Evolutionary conservation across 768 basidiomycete species (phyloP), one percentile per base, ranked within the genome.

Genomic region (Suillus weaverae): DNA sequence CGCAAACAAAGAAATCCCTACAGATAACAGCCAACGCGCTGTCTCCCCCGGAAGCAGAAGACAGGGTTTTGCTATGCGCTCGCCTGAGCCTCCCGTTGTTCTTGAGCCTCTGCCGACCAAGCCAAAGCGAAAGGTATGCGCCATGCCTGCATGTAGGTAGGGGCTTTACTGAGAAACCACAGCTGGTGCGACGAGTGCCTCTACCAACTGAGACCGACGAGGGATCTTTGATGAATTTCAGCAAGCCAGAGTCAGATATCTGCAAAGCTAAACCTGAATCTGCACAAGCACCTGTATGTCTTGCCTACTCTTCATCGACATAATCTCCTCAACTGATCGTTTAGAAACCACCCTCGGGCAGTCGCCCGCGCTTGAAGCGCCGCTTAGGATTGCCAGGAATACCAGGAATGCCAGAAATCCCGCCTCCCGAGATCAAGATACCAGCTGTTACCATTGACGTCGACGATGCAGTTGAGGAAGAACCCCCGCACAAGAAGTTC

Each of bases 401-500:
- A 71, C 71, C 33, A 5, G 38, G 9, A 77, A 72, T 26, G 71
- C 71, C 33, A 5, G 38, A 14, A 8, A 70, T 68, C 50, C 65
- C 68, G 22, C 66, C 73, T 16, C 72, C 62, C 20, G 62, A 69
- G 3, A 72, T 65, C 36, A 66, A 71, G 33, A 64, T 70, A 2
- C 64, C 63, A 33, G 61, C 64, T 33, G 66, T 66, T 18, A 69
- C 74, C 3, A 65, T 61, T 20, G 71, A 72, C 33, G 65, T 61
- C 26, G 70, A 72, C 33, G 66, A 67, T 20, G 65, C 66, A 32
- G 64, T 44, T 10, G 64, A 26, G 9, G 61, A 67, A 62, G 87
- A 87, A 66, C 90, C 87, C 0, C 84, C 87, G 3, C 73, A 85
- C 33, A 91, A 91, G 71, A 89, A 86, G 73, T 90, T 87, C 78